Percentiles rank a stretch among this genome's conserved stretches.
phyloP scores from a whole-genome alignment of 768 basidiomycete species.

The Auricularia sp. region DNA sequence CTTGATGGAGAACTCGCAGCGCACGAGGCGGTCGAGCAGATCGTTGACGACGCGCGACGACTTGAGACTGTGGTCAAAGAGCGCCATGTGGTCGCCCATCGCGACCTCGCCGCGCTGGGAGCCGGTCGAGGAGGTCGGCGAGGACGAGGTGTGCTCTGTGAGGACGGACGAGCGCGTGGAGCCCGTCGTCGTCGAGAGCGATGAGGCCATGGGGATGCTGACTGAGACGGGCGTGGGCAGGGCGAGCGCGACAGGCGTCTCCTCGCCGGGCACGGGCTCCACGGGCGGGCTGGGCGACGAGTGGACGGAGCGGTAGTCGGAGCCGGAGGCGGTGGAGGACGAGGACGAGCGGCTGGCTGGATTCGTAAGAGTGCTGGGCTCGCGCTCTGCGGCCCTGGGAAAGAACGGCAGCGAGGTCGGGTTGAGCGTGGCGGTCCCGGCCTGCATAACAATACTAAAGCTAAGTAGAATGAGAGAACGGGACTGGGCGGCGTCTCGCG shows the following conservation, averaged over 20 bases:
- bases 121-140: constrained; percentile 69
- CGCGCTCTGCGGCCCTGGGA: constrained; percentile 38
- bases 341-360: neutral
- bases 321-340: constrained; percentile 46
- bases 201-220: constrained; percentile 28
- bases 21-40: constrained; percentile 60
- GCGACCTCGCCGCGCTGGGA: constrained; percentile 57
- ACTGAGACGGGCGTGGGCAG: constrained; percentile 31
- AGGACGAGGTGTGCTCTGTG: constrained; percentile 47
- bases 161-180: constrained; percentile 33
- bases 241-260: constrained; percentile 16
- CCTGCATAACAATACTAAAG: constrained; percentile 38
- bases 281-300: constrained; percentile 51
- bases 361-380: neutral
- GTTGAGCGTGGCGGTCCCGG: constrained; percentile 67
- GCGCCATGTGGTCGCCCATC: constrained; percentile 34
- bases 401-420: constrained; percentile 80
- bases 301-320: constrained; percentile 55
- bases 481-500: constrained; percentile 2
- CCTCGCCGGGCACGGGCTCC: constrained; percentile 10
- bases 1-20: constrained; percentile 57
- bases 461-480: constrained; percentile 11
- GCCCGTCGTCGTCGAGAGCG: constrained; percentile 20
- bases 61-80: constrained; percentile 65
- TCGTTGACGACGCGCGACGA: constrained; percentile 67